Percentiles rank a stretch among this genome's conserved stretches.
Conservation (phyloP, 106 monocot genomes). For the Cymbidium sinense region DNA sequence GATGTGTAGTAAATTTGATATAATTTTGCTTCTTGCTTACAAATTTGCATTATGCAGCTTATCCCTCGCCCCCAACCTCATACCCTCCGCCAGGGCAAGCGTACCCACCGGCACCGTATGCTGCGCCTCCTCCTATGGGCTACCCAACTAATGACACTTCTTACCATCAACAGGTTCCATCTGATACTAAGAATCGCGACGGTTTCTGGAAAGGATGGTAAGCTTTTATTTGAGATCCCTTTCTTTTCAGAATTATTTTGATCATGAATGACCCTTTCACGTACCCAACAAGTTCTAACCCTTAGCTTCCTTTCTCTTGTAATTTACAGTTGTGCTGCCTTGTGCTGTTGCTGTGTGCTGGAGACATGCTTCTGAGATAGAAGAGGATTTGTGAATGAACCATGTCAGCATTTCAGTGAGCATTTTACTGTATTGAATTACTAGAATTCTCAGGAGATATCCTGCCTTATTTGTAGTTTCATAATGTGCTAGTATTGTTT, state of each 20-base stretch:
- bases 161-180: neutral
- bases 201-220: slow-evolving; percentile 4
- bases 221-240: neutral
- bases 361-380: neutral
- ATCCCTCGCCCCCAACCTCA: neutral
- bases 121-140: neutral
- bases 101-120: neutral
- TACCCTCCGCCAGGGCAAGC: neutral
- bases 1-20: too few species aligned
- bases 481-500: too few species aligned
- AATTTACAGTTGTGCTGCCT: neutral
- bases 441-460: too few species aligned
- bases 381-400: neutral
- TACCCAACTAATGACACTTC: neutral
- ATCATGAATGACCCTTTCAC: too few species aligned
- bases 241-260: neutral
- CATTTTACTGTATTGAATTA: too few species aligned
- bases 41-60: too few species aligned
- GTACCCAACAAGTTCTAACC: too few species aligned
- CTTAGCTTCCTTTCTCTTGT: neutral
- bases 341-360: neutral
- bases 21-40: too few species aligned
- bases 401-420: too few species aligned
- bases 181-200: neutral
- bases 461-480: too few species aligned